Conservation (phyloP, 108 stramenopile species). For the Stephanodiscus triporus region DNA sequence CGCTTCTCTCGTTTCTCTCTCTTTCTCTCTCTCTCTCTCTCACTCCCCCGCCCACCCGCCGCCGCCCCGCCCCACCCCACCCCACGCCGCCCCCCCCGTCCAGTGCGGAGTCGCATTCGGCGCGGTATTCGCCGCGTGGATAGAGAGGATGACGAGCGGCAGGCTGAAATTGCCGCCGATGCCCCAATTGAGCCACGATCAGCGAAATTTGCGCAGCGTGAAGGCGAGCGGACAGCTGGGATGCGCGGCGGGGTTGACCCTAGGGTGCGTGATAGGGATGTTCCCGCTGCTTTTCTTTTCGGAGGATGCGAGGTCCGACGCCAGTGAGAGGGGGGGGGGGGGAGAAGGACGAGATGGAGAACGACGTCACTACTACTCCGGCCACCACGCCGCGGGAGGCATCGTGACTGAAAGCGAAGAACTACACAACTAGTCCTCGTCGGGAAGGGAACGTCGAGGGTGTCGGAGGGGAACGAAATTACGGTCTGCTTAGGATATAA, state of each 20-base stretch:
- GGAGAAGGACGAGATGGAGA: neutral
- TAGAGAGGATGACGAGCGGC: conserved; percentile 29
- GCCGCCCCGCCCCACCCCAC: neutral
- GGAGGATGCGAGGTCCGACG: conserved; percentile 16
- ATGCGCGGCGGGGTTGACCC: conserved; percentile 81
- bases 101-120: conserved; percentile 59
- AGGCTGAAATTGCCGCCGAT: conserved; percentile 48
- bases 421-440: too few species aligned
- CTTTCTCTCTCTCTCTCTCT: too few species aligned
- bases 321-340: conserved; percentile 1
- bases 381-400: too few species aligned
- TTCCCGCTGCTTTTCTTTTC: conserved; percentile 85
- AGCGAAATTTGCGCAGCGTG: conserved; percentile 75
- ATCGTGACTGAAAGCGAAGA: too few species aligned
- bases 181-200: conserved; percentile 74
- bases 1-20: neutral
- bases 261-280: conserved; percentile 98
- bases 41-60: too few species aligned
- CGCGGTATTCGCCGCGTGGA: conserved; percentile 79
- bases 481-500: too few species aligned
- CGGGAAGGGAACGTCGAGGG: too few species aligned
- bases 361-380: too few species aligned
- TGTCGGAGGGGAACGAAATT: too few species aligned
- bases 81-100: neutral
- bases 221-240: conserved; percentile 79